These are phyloP conservation scores for Hygrocybe punicea DNA, from an alignment of 768 basidiomycete species.

Conservation along the genomic window DNA sequence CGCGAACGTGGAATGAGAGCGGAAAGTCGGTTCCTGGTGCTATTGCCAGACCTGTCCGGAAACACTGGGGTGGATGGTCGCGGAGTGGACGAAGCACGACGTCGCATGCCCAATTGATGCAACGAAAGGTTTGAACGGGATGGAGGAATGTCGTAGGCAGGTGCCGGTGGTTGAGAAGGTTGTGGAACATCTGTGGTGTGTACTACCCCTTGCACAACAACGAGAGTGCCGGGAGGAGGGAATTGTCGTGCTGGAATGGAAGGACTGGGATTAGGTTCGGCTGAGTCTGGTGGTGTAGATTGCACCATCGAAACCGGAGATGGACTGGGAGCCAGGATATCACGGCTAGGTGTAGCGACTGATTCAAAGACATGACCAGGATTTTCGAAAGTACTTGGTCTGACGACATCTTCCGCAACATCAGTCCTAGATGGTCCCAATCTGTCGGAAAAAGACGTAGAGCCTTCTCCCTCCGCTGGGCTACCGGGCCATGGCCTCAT, in stretches of 20 bases:
- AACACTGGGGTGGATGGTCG: conserved; percentile 31
- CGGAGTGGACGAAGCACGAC: conserved; percentile 18
- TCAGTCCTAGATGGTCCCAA: neutral
- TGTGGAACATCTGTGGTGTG: conserved; percentile 12
- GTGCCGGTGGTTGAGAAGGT: conserved; percentile 13
- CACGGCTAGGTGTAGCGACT: neutral
- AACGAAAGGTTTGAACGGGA: neutral
- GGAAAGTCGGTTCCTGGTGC: conserved; percentile 31
- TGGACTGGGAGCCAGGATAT: neutral
- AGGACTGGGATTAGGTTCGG: neutral
- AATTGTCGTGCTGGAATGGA: conserved; percentile 43
- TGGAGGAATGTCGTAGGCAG: neutral
- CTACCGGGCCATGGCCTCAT: neutral
- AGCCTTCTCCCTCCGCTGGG: neutral
- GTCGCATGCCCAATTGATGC: conserved; percentile 8
- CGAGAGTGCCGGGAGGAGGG: conserved; percentile 72
- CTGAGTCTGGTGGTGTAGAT: neutral
- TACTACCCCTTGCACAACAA: conserved; percentile 68
- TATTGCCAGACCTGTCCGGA: conserved; percentile 15
- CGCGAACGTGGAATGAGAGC: conserved; percentile 38
- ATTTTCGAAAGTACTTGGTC: neutral
- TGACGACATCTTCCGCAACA: neutral
- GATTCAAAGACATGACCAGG: neutral
- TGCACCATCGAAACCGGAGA: neutral
- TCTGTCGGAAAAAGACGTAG: neutral